Base-by-base conservation (phyloP, 345 rosid genomes). In the Luvunga scandens region DNA sequence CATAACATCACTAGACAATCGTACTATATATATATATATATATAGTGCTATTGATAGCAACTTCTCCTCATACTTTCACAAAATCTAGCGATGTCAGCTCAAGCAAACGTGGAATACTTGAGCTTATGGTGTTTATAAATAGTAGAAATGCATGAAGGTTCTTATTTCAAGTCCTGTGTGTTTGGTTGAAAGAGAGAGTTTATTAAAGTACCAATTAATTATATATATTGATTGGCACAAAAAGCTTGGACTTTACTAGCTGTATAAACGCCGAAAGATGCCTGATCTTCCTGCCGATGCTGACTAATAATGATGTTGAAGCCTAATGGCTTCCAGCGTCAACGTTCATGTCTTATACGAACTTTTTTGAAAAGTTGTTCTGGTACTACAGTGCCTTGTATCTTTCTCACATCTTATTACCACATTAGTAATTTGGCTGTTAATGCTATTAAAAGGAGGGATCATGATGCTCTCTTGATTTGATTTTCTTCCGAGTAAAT, bases 321-420 rank as follows among this genome's bases (percentile, higher is more conserved):
- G 50, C 55, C 56, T 75, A n/a, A 65, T 86, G 85, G 79, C 72
- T 66, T 79, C 85, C 85, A 83, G 77, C 84, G 76, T 60, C 61
- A 55, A 63, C 42, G 56, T 69, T 61, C 65, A 60, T 78, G 79
- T 82, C 85, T 79, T 79, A 50, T 79, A 48, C 66, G 72, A 72
- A 72, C 77, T 78, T 63, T 76, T 65, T 27, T 0, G 13, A 66
- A n/a, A 61, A 66, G 24, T 60, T 66, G 57, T n/a, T 42, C 6
- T 76, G 75, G 33, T 66, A 62, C 53, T 73, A 42, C 72, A 72
- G n/a, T 63, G 59, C 39, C 70, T 45, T 64, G 73, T 27, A 36
- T 71, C 59, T 69, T 76, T 75, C 38, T 28, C 66, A 57, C n/a
- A 18, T 61, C 9, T 30, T 14, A 1, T 39, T 30, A 22, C 61